phyloP scores from a whole-genome alignment of 2,329 filamentous ascomycete species.

The Fusarium oxysporum region DNA sequence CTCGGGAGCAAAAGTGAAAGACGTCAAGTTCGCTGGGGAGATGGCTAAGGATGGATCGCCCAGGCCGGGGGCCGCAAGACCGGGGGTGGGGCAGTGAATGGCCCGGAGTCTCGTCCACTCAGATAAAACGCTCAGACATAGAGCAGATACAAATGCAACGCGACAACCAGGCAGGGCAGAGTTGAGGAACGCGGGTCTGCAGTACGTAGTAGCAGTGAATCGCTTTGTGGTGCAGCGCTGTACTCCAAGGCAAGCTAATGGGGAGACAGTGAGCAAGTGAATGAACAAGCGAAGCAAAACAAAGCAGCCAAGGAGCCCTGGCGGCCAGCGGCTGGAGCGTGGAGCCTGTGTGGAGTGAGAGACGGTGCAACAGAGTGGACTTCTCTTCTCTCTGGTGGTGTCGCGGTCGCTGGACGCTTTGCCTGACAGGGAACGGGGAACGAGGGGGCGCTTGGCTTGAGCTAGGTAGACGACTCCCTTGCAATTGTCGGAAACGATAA shows the following conservation, averaged over 20 bases:
- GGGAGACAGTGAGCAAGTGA: slow-evolving; percentile 10
- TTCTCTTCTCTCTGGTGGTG: slow-evolving; percentile 29
- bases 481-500: slow-evolving; percentile 11
- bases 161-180: slow-evolving; percentile 20
- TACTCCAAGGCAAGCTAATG: background rate
- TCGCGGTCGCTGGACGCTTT: slow-evolving; percentile 38
- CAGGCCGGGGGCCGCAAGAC: slow-evolving; percentile 44
- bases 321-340: slow-evolving; percentile 39
- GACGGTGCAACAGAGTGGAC: slow-evolving; percentile 31
- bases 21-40: slow-evolving; percentile 45
- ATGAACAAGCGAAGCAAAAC: slow-evolving; percentile 2
- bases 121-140: slow-evolving; percentile 42
- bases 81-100: slow-evolving; percentile 44
- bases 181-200: slow-evolving; percentile 1
- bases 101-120: slow-evolving; percentile 38
- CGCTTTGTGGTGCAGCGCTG: background rate
- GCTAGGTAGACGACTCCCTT: slow-evolving; percentile 24
- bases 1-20: slow-evolving; percentile 46
- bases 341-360: slow-evolving; percentile 35
- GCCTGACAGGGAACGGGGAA: slow-evolving; percentile 36
- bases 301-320: slow-evolving; percentile 25
- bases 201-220: slow-evolving; percentile 3
- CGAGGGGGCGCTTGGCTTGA: slow-evolving; percentile 32
- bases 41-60: slow-evolving; percentile 41
- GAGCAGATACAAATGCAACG: slow-evolving; percentile 40